Evolutionary conservation across 148 eudicot genomes (phyloP).

Genomic region (Arctostaphylos glauca): DNA sequence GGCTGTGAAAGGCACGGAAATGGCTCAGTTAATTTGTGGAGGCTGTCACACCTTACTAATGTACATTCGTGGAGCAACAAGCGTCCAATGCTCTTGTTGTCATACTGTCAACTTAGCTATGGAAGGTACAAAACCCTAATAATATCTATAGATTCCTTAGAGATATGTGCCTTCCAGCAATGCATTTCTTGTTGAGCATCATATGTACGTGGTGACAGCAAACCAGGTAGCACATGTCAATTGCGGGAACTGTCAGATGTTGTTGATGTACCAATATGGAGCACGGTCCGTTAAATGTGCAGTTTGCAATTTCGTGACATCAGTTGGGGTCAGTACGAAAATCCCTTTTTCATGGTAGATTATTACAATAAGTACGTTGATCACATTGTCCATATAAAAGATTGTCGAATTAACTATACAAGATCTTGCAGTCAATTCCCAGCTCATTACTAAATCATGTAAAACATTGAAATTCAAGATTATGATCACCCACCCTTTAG

Average conservation of each 20-base stretch:
- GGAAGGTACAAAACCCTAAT: conserved; percentile 47
- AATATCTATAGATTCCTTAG: background rate
- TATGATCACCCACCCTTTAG: background rate
- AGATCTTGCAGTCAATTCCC: background rate
- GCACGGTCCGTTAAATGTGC: conserved; percentile 85
- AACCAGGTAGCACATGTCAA: conserved; percentile 93
- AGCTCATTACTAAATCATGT: background rate
- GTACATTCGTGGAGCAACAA: conserved; percentile 89
- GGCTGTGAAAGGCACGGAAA: conserved; percentile 58
- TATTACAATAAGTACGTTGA: background rate
- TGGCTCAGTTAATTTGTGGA: conserved; percentile 88
- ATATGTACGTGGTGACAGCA: conserved; percentile 37
- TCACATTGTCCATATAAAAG: background rate
- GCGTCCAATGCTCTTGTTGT: conserved; percentile 90
- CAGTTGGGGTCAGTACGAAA: conserved; percentile 57
- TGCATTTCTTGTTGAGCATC: background rate
- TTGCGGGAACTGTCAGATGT: conserved; percentile 80
- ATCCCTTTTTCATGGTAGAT: background rate
- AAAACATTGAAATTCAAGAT: background rate
- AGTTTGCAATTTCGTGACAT: conserved; percentile 81
- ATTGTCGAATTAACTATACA: background rate
- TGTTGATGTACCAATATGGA: conserved; percentile 83
- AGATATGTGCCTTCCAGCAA: background rate
- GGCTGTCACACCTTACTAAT: conserved; percentile 88
- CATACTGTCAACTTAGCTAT: conserved; percentile 76